Conservation (phyloP, 225 moss, liverwort and hornwort species). For the Sphagnum tenellum region DNA sequence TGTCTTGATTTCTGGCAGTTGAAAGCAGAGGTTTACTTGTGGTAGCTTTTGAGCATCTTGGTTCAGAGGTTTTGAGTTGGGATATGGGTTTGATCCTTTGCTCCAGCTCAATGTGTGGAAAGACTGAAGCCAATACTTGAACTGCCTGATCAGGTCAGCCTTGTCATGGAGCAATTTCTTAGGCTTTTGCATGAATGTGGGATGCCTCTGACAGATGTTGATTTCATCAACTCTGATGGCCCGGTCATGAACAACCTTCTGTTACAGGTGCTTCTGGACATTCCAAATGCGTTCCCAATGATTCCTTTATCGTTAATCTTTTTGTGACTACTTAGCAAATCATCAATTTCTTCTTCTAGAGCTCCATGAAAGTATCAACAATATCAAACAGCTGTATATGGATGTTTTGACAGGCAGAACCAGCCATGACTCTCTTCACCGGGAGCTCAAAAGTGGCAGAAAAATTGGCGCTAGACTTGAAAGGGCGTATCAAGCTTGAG, state of each 20-base stretch:
- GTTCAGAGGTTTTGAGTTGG: too few relatives aligned
- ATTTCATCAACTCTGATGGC: constrained; percentile 90
- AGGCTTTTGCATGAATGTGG: constrained; percentile 86
- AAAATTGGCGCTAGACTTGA: constrained; percentile 81
- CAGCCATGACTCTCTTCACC: constrained; percentile 89
- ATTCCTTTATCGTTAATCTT: too few relatives aligned
- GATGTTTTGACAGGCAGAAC: constrained; percentile 50
- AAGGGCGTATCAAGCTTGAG: constrained; percentile 93
- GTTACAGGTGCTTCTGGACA: constrained; percentile 36
- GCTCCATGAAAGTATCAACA: not conserved
- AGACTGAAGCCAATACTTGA: too few relatives aligned
- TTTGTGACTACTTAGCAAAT: too few relatives aligned
- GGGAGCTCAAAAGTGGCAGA: constrained; percentile 98
- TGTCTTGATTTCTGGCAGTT: too few relatives aligned
- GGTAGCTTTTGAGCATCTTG: too few relatives aligned
- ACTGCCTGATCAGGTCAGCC: constrained; percentile 59
- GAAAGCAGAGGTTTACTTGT: too few relatives aligned
- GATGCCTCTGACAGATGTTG: constrained; percentile 70
- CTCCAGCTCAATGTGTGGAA: too few relatives aligned
- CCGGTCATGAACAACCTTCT: constrained; percentile 85
- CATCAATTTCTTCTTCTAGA: not conserved
- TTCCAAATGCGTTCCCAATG: too few relatives aligned
- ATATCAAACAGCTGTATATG: not conserved
- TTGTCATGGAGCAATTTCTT: constrained; percentile 98
- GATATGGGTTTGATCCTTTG: too few relatives aligned